A percentile compares a stretch with the other conserved stretches of the same genome.
Conservation (phyloP, 2,329 filamentous ascomycete genomes). For the Fusarium nygamai region DNA sequence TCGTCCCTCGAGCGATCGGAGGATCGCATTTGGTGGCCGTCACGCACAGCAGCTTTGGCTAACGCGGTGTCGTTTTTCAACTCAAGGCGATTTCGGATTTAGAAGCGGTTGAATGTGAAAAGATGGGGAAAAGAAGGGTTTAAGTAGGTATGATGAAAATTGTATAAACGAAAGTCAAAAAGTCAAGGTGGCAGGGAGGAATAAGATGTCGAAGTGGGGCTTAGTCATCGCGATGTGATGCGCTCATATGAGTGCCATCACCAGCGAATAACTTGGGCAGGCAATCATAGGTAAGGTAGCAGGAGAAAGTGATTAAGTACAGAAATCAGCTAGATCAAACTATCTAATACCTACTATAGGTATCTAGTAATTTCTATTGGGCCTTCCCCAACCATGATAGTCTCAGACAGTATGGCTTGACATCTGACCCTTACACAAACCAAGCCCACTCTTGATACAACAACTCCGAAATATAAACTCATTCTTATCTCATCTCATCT, state of each 20-base stretch:
- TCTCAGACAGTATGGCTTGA: neutral
- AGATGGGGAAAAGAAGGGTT: neutral
- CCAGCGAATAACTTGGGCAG: neutral
- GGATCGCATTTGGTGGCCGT: constrained; percentile 51
- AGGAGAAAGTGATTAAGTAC: neutral
- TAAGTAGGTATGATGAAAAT: neutral
- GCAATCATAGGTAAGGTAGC: neutral
- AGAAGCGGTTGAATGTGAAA: neutral
- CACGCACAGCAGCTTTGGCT: constrained; percentile 54
- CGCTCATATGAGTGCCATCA: neutral
- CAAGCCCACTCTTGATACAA: constrained; percentile 10
- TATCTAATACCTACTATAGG: neutral
- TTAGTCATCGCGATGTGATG: constrained; percentile 22
- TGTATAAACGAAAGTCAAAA: constrained; percentile 1
- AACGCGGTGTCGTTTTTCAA: neutral
- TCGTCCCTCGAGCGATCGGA: constrained; percentile 44
- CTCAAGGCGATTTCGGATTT: neutral
- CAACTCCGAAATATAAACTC: neutral
- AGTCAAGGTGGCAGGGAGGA: neutral
- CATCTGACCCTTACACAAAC: neutral
- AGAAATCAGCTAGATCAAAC: neutral
- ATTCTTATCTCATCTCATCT: neutral
- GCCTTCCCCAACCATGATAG: neutral
- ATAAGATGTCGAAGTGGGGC: constrained; percentile 8
- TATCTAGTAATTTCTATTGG: neutral